A percentile compares a stretch with the other conserved stretches of the same genome.
These are phyloP conservation scores for Ceratobasidium theobromae DNA, from an alignment of 1,284 basidiomycete genomes.

Conservation along the genomic window DNA sequence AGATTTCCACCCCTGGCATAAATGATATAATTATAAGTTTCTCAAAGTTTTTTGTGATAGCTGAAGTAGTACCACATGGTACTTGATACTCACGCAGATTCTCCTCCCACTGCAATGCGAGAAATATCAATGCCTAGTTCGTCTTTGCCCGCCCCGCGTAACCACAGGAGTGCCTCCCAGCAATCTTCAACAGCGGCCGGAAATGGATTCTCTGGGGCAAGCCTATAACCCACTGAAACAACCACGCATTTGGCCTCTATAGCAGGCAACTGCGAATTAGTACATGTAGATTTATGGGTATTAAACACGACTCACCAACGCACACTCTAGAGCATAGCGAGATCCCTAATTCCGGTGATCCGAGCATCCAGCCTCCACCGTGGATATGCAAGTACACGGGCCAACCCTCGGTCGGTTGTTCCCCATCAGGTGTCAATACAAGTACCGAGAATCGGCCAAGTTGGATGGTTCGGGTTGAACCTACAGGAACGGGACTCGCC, in stretches of 20 bases:
- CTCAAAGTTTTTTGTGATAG: not conserved
- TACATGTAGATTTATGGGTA: too few relatives aligned
- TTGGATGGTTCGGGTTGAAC: not conserved
- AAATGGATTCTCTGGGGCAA: slow-evolving; percentile 72
- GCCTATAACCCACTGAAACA: slow-evolving; percentile 69
- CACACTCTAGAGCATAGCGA: slow-evolving; percentile 48
- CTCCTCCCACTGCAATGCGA: slow-evolving; percentile 61
- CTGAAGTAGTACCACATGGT: too few relatives aligned
- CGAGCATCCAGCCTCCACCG: slow-evolving; percentile 49
- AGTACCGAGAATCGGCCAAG: slow-evolving; percentile 54
- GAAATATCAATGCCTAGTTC: slow-evolving; percentile 48
- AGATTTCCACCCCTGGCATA: slow-evolving; percentile 59
- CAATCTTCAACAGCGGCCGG: slow-evolving; percentile 75
- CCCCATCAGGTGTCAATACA: slow-evolving; percentile 59
- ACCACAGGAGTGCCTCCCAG: slow-evolving; percentile 65
- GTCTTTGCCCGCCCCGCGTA: slow-evolving; percentile 49
- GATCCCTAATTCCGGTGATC: slow-evolving; percentile 8
- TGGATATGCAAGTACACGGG: slow-evolving; percentile 64
- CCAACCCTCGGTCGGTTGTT: slow-evolving; percentile 55
- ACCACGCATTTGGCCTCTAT: slow-evolving; percentile 49
- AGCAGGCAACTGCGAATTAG: too few relatives aligned
- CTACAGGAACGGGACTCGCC: not conserved
- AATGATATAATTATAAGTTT: not conserved
- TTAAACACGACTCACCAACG: slow-evolving; percentile 53
- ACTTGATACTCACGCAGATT: slow-evolving; percentile 55